These are phyloP conservation scores for Anthoceros angustus DNA, from an alignment of 225 moss, liverwort and hornwort genomes.

Conservation along the genomic window DNA sequence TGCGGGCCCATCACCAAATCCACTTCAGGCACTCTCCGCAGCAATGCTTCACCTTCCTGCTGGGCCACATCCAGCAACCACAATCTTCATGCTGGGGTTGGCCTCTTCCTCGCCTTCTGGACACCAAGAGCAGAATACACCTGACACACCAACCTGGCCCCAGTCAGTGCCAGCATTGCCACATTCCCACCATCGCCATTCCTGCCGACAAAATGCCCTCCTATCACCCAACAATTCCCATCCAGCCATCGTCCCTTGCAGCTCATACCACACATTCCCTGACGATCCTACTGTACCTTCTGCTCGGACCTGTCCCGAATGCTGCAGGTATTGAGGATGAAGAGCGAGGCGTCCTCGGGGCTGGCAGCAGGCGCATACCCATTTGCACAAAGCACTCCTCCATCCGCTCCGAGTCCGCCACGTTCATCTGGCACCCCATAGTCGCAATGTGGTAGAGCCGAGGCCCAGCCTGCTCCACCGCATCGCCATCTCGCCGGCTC, in stretches of 20 bases:
- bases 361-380: neutral
- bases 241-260: neutral
- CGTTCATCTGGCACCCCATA: conserved; percentile 1
- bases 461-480: neutral
- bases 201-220: too few species aligned
- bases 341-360: neutral
- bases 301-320: conserved; percentile 1
- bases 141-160: neutral
- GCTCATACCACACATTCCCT: neutral
- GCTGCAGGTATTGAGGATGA: conserved; percentile 4
- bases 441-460: conserved; percentile 1
- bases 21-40: neutral
- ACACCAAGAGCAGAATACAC: neutral
- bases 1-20: neutral
- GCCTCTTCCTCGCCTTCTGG: neutral
- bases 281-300: neutral
- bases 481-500: neutral
- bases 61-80: conserved; percentile 2
- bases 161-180: too few species aligned
- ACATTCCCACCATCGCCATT: too few species aligned
- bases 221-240: too few species aligned
- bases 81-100: neutral
- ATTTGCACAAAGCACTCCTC: conserved; percentile 1
- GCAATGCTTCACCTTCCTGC: conserved; percentile 5
- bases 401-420: conserved; percentile 1